Percentiles rank a stretch among this genome's conserved stretches.
phyloP scores from a whole-genome alignment of 176 grass and related monocot genomes.

The Avena insularis region DNA sequence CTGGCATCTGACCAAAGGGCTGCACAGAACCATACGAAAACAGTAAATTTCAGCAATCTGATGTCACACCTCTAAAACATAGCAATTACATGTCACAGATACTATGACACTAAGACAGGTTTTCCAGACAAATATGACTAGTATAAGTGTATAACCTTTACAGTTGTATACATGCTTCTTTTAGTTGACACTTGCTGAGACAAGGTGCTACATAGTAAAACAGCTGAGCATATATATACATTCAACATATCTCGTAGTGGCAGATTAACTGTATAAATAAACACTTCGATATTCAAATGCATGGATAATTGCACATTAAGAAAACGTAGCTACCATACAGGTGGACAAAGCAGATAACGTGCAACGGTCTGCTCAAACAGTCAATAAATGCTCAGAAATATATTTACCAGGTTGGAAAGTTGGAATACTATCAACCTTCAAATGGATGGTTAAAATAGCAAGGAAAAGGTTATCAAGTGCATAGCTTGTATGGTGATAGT shows the following conservation, averaged over 20 bases:
- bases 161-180: background rate
- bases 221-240: background rate
- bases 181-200: background rate
- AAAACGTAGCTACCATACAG: background rate
- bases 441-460: background rate
- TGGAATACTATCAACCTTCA: background rate
- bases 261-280: background rate
- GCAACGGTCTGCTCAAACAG: background rate
- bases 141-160: background rate
- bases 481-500: background rate
- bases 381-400: background rate
- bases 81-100: background rate
- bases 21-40: slow-evolving; percentile 37
- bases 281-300: background rate
- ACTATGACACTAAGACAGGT: background rate
- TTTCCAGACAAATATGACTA: background rate
- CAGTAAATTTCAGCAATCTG: background rate
- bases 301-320: background rate
- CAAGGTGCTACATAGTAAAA: background rate
- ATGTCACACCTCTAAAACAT: slow-evolving; percentile 11
- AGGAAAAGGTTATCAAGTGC: background rate
- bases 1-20: slow-evolving; percentile 75
- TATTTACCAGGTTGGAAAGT: background rate
- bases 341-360: background rate
- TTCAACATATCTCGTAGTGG: background rate